phyloP scores from a whole-genome alignment of 306 rosid species.

The Ammopiptanthus mongolicus region DNA sequence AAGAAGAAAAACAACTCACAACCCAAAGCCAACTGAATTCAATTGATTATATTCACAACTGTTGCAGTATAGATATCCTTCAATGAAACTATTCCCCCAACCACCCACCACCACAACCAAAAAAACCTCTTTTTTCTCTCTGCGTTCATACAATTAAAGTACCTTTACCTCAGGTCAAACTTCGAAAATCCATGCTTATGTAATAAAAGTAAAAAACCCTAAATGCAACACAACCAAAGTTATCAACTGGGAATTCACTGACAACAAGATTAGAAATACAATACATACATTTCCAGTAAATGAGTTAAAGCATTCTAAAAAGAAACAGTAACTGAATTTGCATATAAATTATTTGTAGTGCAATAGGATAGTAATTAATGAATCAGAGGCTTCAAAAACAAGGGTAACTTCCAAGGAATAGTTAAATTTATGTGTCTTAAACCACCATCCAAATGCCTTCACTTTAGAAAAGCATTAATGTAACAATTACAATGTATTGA shows the following conservation, averaged over 20 bases:
- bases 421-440: conserved; percentile 5
- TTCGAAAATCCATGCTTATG: neutral
- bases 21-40: neutral
- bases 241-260: neutral
- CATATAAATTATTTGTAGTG: neutral
- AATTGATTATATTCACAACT: neutral
- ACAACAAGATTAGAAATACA: neutral
- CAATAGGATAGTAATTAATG: neutral
- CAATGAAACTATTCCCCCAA: neutral
- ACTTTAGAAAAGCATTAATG: neutral
- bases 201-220: neutral
- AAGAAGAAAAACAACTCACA: neutral
- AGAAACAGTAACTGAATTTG: neutral
- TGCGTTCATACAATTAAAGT: neutral
- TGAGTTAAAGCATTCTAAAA: neutral
- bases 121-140: neutral
- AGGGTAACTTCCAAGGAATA: conserved; percentile 3
- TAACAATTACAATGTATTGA: neutral
- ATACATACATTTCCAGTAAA: neutral
- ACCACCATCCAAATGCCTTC: neutral
- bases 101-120: neutral
- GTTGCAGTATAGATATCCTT: neutral
- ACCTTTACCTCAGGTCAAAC: neutral
- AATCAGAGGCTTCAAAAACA: neutral
- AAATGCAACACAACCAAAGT: neutral